These are phyloP conservation scores for Pseudogymnoascus sp. DNA, from an alignment of 2,329 filamentous ascomycete species.

Conservation along the genomic window DNA sequence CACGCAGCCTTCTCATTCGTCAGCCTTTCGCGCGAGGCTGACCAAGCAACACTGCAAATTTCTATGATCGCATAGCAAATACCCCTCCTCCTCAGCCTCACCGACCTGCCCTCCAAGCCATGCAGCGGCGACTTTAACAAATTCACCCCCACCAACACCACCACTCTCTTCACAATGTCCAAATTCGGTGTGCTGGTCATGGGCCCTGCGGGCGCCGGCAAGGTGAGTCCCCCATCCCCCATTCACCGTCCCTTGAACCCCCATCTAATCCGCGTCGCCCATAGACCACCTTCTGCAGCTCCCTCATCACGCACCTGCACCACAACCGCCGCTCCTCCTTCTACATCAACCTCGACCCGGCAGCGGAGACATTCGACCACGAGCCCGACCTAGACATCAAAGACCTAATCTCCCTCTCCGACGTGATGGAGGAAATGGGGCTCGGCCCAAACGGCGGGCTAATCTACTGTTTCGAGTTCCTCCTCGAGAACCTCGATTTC, in stretches of 20 bases:
- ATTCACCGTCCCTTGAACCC: background rate
- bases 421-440: slow-evolving; percentile 93
- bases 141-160: background rate
- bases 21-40: background rate
- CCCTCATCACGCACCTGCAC: slow-evolving; percentile 85
- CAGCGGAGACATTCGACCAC: slow-evolving; percentile 87
- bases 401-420: slow-evolving; percentile 84
- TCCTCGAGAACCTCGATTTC: slow-evolving; percentile 91
- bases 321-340: slow-evolving; percentile 89
- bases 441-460: slow-evolving; percentile 87
- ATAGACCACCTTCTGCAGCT: slow-evolving; percentile 86
- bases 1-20: background rate
- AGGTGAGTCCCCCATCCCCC: slow-evolving; percentile 43
- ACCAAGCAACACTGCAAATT: background rate
- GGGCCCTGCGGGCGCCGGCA: slow-evolving; percentile 92
- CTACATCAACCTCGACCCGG: slow-evolving; percentile 97
- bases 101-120: background rate
- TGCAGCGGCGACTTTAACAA: background rate
- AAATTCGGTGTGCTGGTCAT: slow-evolving; percentile 94
- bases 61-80: slow-evolving; percentile 1
- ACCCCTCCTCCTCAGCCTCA: background rate
- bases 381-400: slow-evolving; percentile 91
- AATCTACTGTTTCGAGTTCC: slow-evolving; percentile 94
- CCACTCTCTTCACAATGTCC: slow-evolving; percentile 52
- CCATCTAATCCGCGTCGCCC: background rate